Conservation (phyloP, 2,329 filamentous ascomycete species). For the Xylaria multiplex region DNA sequence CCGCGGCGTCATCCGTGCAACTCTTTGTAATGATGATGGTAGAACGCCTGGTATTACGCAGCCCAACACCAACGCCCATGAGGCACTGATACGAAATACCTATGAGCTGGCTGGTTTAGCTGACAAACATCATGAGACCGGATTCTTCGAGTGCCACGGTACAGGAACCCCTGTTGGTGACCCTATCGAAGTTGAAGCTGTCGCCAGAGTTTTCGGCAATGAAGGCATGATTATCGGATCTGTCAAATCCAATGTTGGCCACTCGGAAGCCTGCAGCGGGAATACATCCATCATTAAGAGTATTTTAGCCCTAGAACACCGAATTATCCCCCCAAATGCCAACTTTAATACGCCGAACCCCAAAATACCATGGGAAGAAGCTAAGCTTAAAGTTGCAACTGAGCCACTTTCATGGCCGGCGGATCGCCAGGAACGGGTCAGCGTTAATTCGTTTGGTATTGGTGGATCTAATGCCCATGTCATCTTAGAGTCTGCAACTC, state of each 20-base stretch:
- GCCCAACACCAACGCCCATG: slow-evolving; percentile 53
- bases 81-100: slow-evolving; percentile 51
- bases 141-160: slow-evolving; percentile 51
- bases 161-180: slow-evolving; percentile 59
- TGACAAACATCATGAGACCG: too few relatives aligned
- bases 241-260: slow-evolving; percentile 51
- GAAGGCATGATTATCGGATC: slow-evolving; percentile 31
- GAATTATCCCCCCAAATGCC: slow-evolving; percentile 53
- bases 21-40: slow-evolving; percentile 56
- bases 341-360: slow-evolving; percentile 49
- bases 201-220: slow-evolving; percentile 49
- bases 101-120: slow-evolving; percentile 51
- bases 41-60: slow-evolving; percentile 51
- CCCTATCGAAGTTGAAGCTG: slow-evolving; percentile 52
- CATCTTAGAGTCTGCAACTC: slow-evolving; percentile 36
- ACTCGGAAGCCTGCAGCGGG: slow-evolving; percentile 57
- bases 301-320: slow-evolving; percentile 53
- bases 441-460: slow-evolving; percentile 51
- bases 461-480: slow-evolving; percentile 52
- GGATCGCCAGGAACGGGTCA: slow-evolving; percentile 40
- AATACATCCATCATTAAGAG: slow-evolving; percentile 56
- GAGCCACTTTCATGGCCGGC: slow-evolving; percentile 48
- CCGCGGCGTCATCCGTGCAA: too few relatives aligned
- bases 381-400: slow-evolving; percentile 46
- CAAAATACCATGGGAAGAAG: slow-evolving; percentile 43